Conservation (phyloP, 2,329 filamentous ascomycete species). For the Pseudodiploospora longispora region DNA sequence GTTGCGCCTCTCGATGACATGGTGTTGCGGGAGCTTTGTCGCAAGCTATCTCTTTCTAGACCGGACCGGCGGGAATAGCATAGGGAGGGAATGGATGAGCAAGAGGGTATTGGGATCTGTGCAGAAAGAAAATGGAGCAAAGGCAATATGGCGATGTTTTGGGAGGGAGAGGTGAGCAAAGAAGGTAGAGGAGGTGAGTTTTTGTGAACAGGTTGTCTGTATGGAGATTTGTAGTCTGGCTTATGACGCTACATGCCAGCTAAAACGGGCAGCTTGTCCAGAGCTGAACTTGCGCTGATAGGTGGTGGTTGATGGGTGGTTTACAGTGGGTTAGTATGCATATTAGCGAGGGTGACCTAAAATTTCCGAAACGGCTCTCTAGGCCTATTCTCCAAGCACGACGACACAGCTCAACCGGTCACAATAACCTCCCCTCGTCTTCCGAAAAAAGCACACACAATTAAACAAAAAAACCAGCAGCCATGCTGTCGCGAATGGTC, state of each 20-base stretch:
- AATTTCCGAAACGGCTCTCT: no score
- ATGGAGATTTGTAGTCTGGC: neutral
- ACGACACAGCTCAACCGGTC: neutral
- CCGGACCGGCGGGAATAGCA: no score
- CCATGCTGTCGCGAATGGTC: constrained; percentile 13
- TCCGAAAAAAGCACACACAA: neutral
- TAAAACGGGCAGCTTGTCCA: neutral
- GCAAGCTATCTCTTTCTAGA: neutral
- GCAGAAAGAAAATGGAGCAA: neutral
- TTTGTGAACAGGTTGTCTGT: neutral
- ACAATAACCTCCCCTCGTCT: neutral
- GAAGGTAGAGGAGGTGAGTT: neutral
- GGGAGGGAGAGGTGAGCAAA: neutral
- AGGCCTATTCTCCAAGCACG: no score
- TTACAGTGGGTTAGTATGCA: no score
- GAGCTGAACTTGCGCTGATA: constrained; percentile 15
- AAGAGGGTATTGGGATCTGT: no score
- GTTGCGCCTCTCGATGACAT: constrained; percentile 20
- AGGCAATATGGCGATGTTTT: neutral
- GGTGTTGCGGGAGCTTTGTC: constrained; percentile 11
- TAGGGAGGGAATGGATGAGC: no score
- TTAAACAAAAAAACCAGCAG: neutral
- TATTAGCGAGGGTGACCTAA: no score
- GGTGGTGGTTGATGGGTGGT: neutral
- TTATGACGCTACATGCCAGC: constrained; percentile 7